Conservation (phyloP, 345 rosid species). For the Eucalyptus sideroxylon region DNA sequence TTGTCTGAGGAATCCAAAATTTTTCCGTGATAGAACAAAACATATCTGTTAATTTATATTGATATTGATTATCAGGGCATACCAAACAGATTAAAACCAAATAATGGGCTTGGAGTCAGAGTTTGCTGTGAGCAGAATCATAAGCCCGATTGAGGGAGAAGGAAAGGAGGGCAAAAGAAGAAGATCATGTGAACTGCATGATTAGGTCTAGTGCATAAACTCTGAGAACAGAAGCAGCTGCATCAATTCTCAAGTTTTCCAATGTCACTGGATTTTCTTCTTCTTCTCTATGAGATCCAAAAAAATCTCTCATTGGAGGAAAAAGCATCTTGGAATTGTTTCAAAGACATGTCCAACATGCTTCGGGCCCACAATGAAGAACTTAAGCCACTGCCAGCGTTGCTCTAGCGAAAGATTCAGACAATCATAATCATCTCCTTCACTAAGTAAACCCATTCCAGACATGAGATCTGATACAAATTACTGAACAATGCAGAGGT, state of each 20-base stretch:
- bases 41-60: not conserved
- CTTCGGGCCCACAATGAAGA: not conserved
- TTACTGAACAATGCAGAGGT: not conserved
- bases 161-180: not conserved
- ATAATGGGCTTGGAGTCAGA: not conserved
- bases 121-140: not conserved
- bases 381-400: not conserved
- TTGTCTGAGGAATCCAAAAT: constrained; percentile 71
- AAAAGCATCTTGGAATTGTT: not conserved
- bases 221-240: not conserved
- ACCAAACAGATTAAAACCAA: not conserved
- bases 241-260: not conserved
- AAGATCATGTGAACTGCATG: not conserved
- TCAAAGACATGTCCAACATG: not conserved
- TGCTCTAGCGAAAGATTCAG: not conserved
- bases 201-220: not conserved
- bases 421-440: not conserved
- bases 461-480: not conserved
- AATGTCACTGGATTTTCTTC: not conserved
- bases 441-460: not conserved
- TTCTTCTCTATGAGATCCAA: not conserved
- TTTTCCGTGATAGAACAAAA: not conserved
- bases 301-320: not conserved
- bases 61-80: not conserved
- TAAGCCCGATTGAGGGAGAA: not conserved